These are phyloP conservation scores for Rhizopogon vesiculosus DNA, from an alignment of 768 basidiomycete genomes.

Conservation along the genomic window DNA sequence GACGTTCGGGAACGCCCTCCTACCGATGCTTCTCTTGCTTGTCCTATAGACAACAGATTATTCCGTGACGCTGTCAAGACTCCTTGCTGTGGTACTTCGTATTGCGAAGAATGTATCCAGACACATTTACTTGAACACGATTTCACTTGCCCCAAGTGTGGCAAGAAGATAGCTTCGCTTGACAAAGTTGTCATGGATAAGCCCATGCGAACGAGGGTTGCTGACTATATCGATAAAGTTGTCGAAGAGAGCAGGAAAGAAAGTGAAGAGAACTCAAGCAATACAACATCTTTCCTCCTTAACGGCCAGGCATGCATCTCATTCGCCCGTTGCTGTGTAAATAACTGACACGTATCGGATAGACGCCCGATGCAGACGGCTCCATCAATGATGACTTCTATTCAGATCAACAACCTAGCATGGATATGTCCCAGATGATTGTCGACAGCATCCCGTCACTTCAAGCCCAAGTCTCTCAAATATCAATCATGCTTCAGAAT, in stretches of 20 bases:
- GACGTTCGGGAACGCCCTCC: constrained; percentile 88
- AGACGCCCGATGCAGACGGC: constrained; percentile 22
- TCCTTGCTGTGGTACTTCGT: constrained; percentile 87
- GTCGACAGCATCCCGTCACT: constrained; percentile 75
- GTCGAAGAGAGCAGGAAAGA: constrained; percentile 77
- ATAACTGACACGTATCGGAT: constrained; percentile 1
- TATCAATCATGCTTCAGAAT: constrained; percentile 77
- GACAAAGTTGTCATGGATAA: constrained; percentile 84
- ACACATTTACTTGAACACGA: constrained; percentile 92
- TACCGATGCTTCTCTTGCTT: constrained; percentile 72
- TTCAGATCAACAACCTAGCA: constrained; percentile 64
- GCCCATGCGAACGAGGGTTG: constrained; percentile 70
- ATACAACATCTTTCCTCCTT: constrained; percentile 1
- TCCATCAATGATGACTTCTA: constrained; percentile 62
- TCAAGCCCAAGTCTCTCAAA: constrained; percentile 81
- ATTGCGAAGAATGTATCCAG: constrained; percentile 98
- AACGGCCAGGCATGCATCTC: constrained; percentile 34
- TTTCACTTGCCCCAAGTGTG: constrained; percentile 90
- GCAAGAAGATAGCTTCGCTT: constrained; percentile 80
- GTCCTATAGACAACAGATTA: constrained; percentile 90
- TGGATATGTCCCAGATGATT: constrained; percentile 69
- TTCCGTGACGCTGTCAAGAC: constrained; percentile 94
- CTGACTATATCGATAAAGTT: constrained; percentile 76
- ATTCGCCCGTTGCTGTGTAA: not conserved
- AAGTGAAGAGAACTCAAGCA: constrained; percentile 37